Evolutionary conservation across 2,329 filamentous ascomycete genomes (phyloP).

Genomic region (Clarireedia sp.): DNA sequence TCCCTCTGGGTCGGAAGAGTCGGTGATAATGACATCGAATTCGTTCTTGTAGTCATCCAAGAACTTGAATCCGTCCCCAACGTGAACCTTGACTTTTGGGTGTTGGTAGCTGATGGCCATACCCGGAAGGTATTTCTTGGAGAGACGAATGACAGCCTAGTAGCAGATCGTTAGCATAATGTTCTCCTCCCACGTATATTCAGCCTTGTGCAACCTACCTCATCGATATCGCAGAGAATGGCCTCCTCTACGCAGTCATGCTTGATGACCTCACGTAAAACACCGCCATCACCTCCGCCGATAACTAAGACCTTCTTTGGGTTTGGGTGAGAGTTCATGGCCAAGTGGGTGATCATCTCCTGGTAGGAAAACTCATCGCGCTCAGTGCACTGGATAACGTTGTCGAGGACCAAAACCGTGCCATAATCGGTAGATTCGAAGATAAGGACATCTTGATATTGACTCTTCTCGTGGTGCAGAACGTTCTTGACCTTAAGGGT

Average conservation of each 20-base stretch:
- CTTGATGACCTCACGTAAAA: conserved; percentile 98
- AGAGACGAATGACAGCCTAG: conserved; percentile 89
- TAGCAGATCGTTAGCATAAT: conserved; percentile 12
- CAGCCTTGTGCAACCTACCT: conserved; percentile 43
- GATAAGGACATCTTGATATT: conserved; percentile 98
- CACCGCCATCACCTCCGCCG: conserved; percentile 93
- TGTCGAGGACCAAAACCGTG: conserved; percentile 93
- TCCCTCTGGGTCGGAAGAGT: conserved; percentile 94
- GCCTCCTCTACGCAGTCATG: conserved; percentile 96
- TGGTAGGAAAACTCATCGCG: conserved; percentile 99
- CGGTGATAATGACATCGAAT: conserved; percentile 99
- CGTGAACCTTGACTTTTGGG: conserved; percentile 84
- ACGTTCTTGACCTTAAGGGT: conserved; percentile 96
- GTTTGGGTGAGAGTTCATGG: conserved; percentile 96
- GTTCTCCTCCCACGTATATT: not conserved
- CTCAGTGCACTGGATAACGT: conserved; percentile 98
- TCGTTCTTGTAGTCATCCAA: conserved; percentile 91
- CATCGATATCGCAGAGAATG: conserved; percentile 95
- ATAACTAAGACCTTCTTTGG: conserved; percentile 98
- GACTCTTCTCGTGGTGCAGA: conserved; percentile 96
- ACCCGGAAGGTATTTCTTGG: conserved; percentile 91
- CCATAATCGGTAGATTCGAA: conserved; percentile 98
- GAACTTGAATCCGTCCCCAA: conserved; percentile 99
- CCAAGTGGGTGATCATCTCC: conserved; percentile 99
- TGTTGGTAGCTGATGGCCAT: conserved; percentile 93